Conservation (phyloP, 2,329 filamentous ascomycete species). For the Verticillium nonalfalfae region DNA sequence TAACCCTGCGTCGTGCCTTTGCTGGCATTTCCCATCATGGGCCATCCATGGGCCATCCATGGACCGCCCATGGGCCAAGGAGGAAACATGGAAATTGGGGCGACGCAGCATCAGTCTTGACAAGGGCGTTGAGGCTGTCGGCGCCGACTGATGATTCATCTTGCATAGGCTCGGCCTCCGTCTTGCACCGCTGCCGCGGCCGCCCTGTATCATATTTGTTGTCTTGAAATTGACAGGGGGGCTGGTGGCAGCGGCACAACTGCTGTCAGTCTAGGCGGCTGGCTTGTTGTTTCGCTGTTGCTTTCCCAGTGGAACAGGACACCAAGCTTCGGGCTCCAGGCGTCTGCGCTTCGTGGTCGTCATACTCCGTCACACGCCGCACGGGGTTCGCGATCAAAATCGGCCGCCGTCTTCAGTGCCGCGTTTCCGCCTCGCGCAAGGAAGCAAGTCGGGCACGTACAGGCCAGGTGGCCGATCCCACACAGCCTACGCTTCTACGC, state of each 20-base stretch:
- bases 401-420: slow-evolving; percentile 1
- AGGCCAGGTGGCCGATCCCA: background rate
- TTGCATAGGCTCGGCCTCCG: background rate
- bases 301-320: background rate
- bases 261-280: background rate
- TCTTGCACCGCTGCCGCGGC: background rate
- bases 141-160: background rate
- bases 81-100: no score
- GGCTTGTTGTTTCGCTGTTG: no score
- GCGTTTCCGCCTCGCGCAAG: slow-evolving; percentile 1
- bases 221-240: background rate
- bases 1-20: background rate
- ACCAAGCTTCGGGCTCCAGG: background rate
- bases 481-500: background rate
- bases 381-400: background rate
- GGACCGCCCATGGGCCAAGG: no score
- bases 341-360: background rate
- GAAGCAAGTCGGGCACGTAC: background rate
- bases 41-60: background rate
- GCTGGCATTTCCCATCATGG: background rate
- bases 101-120: background rate
- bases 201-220: background rate
- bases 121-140: background rate
- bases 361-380: background rate
- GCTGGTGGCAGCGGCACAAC: background rate